Base-by-base conservation (phyloP, 2,329 filamentous ascomycete species). In the Harringtonia lauricola region DNA sequence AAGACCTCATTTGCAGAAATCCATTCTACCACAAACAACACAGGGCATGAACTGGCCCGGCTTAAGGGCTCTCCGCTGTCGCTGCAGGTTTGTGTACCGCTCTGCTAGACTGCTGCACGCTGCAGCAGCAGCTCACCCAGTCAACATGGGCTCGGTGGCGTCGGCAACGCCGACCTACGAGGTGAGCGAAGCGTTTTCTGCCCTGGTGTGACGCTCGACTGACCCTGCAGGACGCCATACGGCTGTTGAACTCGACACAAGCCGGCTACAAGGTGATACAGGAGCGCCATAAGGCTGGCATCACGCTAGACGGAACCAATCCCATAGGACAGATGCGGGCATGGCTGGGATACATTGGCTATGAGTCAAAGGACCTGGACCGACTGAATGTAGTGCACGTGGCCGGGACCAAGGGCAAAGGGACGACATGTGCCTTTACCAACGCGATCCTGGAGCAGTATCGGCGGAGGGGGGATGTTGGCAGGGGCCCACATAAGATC, bases 171-270 rank as follows among this genome's bases (percentile, higher is more conserved):
- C 42, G 7, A 44, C 36, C 3, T 45, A 45, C 15, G 36, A 33
- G 30, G 43, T 45, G 26, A 8, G 33, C 31, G 7, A 9, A 8
- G 24, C 17, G 8, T 37, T 4, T 5, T 24, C 31, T 33, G 31
- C 6, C 31, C 15, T 15, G 6, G 24, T 7, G 7, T 26, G 24
- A 26, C 24, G 6, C 24, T 26, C n/a, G 24, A 26, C 36, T 39
- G 18, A 47, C 46, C 40, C 30, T 40, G 48, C 42, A 94, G 87
- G 87, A 92, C 60, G 92, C 90, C 39, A 80, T 96, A 50, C 70
- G 79, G 52, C 79, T 84, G 33, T 76, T 96, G 57, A 96, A 96
- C 63, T 83, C 86, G 36, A 78, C 96, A 41, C 92, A 98, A 62
- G 87, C 85, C 35, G 94, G 94, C 42, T 90, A 83, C 58, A 76